Base-by-base conservation (phyloP, 1,284 basidiomycete species). In the Dichomitus squalens region DNA sequence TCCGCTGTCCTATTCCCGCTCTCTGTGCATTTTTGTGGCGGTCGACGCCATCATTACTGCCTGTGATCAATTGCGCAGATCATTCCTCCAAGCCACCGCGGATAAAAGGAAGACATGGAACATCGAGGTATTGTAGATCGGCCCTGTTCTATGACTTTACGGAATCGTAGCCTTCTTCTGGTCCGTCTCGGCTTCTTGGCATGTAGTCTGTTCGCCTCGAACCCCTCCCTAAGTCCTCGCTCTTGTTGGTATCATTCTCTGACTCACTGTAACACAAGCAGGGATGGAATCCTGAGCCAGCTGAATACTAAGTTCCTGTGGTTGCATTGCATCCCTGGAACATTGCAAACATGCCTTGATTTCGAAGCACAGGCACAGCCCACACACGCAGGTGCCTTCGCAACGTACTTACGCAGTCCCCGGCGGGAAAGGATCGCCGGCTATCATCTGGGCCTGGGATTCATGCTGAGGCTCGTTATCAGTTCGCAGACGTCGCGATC, bases 361-460 rank as follows among this genome's bases (percentile, higher is more conserved):
- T 36, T 36, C 35, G 18, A 18, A 39, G 20, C n/a, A 31, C 18
- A 39, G 31, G 44, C 29, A 18, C 27, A 16, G 11, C 48, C 23
- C 31, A 36, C 47, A 20, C 7, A 36, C 12, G 23, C n/a, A 35
- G 6, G 29, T 18, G 38, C 46, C 46, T 51, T 39, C 36, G 49
- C 38, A 21, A 39, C 50, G 50, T 52, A 40, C 52, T 27, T 23
- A 16, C n/a, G 58, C 58, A 63, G 56, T 46, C 49, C 36, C 53
- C 58, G 56, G 61, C 40, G 54, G 52, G 43, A 35, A 50, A 38
- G 50, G 57, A 63, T 63, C 61, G 58, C 61, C 61, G 61, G 56
- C 31, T 20, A 20, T 18, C 51, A 63, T 63, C 48, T 58, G 20
- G 43, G 43, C 48, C 36, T 31, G 20, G 11, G 21, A 33, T 29